Base-by-base conservation (phyloP, 2,329 filamentous ascomycete genomes). In the Fusarium praegraminearum region DNA sequence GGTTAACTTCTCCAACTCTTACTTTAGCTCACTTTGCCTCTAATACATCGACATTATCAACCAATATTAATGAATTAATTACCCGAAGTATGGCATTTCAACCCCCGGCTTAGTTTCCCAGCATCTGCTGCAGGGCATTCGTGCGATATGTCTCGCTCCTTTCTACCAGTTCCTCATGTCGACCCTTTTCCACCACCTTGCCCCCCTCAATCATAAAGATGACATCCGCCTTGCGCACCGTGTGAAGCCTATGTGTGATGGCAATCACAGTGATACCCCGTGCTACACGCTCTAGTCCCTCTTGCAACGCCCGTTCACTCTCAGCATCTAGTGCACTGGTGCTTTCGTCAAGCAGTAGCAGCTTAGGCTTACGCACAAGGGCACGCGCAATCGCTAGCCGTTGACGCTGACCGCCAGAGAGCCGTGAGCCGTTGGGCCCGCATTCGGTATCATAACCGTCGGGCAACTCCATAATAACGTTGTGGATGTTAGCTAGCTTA, bases 361-460 rank as follows among this genome's bases (percentile, higher is more conserved):
- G 83, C 47, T 90, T 85, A 0, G 93, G 93, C 65, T 87, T 85
- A 1, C 93, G 86, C 4, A 94, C 85, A 4, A 95, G 82, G 0
- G 93, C 92, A 26, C 93, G 85, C 0, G 93, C 93, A 74, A 97
- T 94, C 1, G 90, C 89, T 16, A 97, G 80, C 1, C 93, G 86
- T 78, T 97, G 93, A 18, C 90, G 88, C 77, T 97, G 93, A 0
- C 93, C 93, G 3, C 93, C 93, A 0, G 91, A 94, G 4, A 97
- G 80, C 24, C 90, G 85, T 0, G 91, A 90, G 3, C 91, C 92
- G 66, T 91, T 90, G n/a, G 91, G 90, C 9, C 94, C 86, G 28
- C 90, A 83, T 64, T 86, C 84, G 0, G 90, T 92, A 15, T 90
- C 79, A 74, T 93, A 93, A 1, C 89, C 89, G 16, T 90, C 80